Evolutionary conservation across 768 basidiomycete genomes (phyloP), one percentile per base, ranked within the genome.

Genomic region (Suillus hirtellus): DNA sequence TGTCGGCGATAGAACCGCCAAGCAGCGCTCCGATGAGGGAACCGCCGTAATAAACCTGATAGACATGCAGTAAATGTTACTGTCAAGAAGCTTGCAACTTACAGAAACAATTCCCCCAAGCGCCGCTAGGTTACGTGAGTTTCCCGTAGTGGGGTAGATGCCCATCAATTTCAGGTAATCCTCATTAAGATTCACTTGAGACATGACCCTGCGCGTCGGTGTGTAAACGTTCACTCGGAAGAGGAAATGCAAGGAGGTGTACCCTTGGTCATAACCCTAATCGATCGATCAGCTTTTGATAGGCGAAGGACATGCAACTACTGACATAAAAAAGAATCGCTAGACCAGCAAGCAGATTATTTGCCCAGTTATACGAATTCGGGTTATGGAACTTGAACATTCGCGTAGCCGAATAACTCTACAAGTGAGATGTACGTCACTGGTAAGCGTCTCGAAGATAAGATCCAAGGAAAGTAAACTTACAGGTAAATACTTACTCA

Each of bases 41-140:
- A 40, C 52, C 52, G 11, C 31, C 52, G 19, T 53, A 53, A 53
- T 53, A 53, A 35, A 53, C 52, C 52, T 53, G 19, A 34, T 12
- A 12, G 34, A 53, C 19, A 11, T 53, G 31, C 5, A 53, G 17
- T 10, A 6, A 34, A 35, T 11, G 6, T 11, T 35, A n/a, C 52
- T 35, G 3, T n/a, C 31, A n/a, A 34, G 15, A 53, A 53, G 4
- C 17, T 15, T n/a, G 21, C 7, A 37, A 61, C 60, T 54, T 38
- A 61, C 60, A 61, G 60, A 61, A n/a, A 61, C 60, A 42, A 61
- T 61, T n/a, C 60, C 60, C 14, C 60, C 60, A 60, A 61, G 60
- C 15, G 60, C 60, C 11, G 60, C 60, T 4, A 61, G 60, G 60
- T 61, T 61, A 61, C 55, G 60, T 9, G 60, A 59, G 35, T 61